These are phyloP conservation scores for Aristolochia californica DNA, from an alignment of 164 flowering plant genomes.

Conservation along the genomic window DNA sequence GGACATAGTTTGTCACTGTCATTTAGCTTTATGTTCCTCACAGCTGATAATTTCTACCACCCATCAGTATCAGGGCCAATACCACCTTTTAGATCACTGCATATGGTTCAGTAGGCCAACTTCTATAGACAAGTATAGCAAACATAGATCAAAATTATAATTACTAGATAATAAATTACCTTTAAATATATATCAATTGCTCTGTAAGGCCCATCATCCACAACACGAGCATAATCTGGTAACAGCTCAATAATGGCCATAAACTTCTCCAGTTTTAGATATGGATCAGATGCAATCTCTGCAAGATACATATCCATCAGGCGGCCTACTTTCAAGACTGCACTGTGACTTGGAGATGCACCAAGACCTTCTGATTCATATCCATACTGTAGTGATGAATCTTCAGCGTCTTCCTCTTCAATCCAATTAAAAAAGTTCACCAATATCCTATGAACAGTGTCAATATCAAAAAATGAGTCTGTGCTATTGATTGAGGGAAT, in stretches of 20 bases:
- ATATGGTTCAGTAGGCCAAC: background rate
- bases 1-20: too few species aligned
- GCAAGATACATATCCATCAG: constrained; percentile 63
- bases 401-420: constrained; percentile 49
- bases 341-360: constrained; percentile 43
- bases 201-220: constrained; percentile 69
- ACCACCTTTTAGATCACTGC: too few species aligned
- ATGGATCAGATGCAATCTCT: constrained; percentile 78
- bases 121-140: too few species aligned
- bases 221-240: constrained; percentile 69
- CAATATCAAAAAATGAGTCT: constrained; percentile 54
- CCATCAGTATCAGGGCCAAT: too few species aligned
- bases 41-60: too few species aligned
- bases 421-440: constrained; percentile 49
- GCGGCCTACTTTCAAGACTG: constrained; percentile 49
- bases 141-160: background rate
- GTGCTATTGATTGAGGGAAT: constrained; percentile 43
- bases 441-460: constrained; percentile 50
- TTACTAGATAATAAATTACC: constrained; percentile 22
- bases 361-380: constrained; percentile 48
- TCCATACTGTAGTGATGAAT: constrained; percentile 23
- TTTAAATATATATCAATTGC: constrained; percentile 68
- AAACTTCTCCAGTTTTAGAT: constrained; percentile 43
- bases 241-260: constrained; percentile 45
- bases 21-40: too few species aligned